Evolutionary conservation across 139 green algal genomes (phyloP).

Genomic region (Chlorella sp.): DNA sequence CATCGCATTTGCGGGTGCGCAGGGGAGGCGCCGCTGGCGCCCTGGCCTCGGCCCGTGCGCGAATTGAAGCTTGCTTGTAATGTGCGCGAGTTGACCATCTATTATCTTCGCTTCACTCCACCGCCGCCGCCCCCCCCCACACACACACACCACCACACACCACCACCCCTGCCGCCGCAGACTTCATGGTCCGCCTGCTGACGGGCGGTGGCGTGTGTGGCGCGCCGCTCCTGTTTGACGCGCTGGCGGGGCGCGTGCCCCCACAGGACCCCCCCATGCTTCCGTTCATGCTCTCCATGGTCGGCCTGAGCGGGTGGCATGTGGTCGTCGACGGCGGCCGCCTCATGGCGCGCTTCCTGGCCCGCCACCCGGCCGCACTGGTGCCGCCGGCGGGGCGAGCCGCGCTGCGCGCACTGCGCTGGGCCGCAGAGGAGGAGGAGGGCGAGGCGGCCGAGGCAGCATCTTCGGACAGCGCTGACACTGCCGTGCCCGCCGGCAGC

Average conservation of each 20-base stretch:
- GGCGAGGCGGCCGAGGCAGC: too few relatives aligned
- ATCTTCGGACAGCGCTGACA: too few relatives aligned
- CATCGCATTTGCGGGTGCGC: conserved; percentile 55
- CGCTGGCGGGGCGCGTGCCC: conserved; percentile 13
- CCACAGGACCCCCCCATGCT: conserved; percentile 35
- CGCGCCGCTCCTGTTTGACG: conserved; percentile 52
- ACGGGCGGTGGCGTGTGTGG: conserved; percentile 29
- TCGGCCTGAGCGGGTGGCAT: conserved; percentile 47
- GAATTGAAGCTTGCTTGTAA: not conserved
- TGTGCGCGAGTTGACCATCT: not conserved
- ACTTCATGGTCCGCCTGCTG: conserved; percentile 42
- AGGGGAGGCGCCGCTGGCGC: too few relatives aligned
- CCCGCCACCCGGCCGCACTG: not conserved
- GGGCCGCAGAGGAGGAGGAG: too few relatives aligned
- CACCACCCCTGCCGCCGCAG: too few relatives aligned
- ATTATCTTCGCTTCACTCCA: not conserved
- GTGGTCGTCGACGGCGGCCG: conserved; percentile 32
- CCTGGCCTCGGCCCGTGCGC: too few relatives aligned
- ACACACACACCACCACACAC: too few relatives aligned
- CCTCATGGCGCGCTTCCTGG: conserved; percentile 22
- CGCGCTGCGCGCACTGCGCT: too few relatives aligned
- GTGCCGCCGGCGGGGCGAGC: too few relatives aligned
- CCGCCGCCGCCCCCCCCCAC: too few relatives aligned
- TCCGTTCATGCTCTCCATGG: conserved; percentile 36
- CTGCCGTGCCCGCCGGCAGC: too few relatives aligned